Percentiles rank a stretch among this genome's conserved stretches.
Conservation (phyloP, 768 basidiomycete genomes). For the Albatrellus ellisii region DNA sequence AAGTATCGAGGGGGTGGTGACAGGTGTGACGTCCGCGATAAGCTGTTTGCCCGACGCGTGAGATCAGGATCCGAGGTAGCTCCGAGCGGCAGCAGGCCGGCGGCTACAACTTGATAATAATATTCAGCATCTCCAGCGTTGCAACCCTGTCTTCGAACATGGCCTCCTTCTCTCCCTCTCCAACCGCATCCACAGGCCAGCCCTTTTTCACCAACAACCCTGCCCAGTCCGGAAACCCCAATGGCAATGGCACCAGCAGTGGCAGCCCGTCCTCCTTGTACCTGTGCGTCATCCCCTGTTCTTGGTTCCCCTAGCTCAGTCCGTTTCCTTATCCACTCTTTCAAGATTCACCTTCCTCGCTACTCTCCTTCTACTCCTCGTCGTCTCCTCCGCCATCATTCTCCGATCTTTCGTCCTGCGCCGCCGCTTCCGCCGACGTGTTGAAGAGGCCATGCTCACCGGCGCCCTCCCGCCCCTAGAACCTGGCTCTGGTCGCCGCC, state of each 20-base stretch:
- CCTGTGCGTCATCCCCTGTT: conserved; percentile 9
- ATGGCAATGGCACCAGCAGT: neutral
- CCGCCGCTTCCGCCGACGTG: conserved; percentile 37
- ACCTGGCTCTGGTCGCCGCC: conserved; percentile 20
- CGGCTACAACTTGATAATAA: no score
- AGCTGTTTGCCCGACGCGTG: no score
- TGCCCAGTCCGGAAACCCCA: neutral
- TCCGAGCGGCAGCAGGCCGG: no score
- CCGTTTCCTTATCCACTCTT: neutral
- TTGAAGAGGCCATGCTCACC: conserved; percentile 39
- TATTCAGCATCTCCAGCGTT: no score
- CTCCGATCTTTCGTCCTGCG: conserved; percentile 50
- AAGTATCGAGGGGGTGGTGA: no score
- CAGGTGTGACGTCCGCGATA: no score
- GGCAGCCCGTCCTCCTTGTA: conserved; percentile 15
- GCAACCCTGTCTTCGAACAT: no score
- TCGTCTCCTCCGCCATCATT: conserved; percentile 51
- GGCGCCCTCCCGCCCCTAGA: conserved; percentile 32
- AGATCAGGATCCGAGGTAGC: no score
- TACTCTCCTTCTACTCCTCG: conserved; percentile 53
- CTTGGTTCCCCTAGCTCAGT: neutral
- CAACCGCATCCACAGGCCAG: neutral
- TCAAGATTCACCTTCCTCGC: conserved; percentile 59
- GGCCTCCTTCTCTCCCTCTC: neutral
- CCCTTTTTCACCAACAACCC: neutral